Evolutionary conservation across 2,329 filamentous ascomycete species (phyloP).

Genomic region (Fusarium marasasianum): DNA sequence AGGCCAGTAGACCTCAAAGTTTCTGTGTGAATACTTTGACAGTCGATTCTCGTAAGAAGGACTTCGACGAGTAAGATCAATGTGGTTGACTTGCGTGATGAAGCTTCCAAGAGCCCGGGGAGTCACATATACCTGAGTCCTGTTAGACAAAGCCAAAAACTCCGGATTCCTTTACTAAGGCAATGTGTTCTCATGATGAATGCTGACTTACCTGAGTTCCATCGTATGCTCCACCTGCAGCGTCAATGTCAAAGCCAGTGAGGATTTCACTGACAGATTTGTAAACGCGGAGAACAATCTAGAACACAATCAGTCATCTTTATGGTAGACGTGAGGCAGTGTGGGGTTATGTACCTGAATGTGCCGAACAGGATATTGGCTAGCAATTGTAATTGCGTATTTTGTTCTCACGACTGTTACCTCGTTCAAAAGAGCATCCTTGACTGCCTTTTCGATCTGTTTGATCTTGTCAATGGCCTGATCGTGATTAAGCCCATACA

Average conservation of each 20-base stretch:
- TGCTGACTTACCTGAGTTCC: constrained; percentile 72
- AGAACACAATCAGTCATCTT: constrained; percentile 9
- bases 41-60: constrained; percentile 89
- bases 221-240: constrained; percentile 82
- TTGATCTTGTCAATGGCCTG: constrained; percentile 85
- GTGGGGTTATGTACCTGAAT: constrained; percentile 61
- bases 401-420: constrained; percentile 87
- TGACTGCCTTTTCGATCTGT: constrained; percentile 78
- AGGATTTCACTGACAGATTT: constrained; percentile 85
- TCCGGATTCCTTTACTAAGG: background rate
- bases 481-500: constrained; percentile 82
- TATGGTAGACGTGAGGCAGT: background rate
- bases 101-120: constrained; percentile 81
- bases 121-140: constrained; percentile 75
- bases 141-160: background rate
- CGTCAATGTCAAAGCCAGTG: constrained; percentile 89
- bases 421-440: constrained; percentile 82
- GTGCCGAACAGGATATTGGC: constrained; percentile 84
- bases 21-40: constrained; percentile 84
- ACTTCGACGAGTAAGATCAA: constrained; percentile 81
- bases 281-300: constrained; percentile 88
- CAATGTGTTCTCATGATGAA: background rate
- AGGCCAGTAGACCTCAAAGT: constrained; percentile 86
- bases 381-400: constrained; percentile 86
- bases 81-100: constrained; percentile 82